Percentiles rank a stretch among this genome's conserved stretches.
Evolutionary conservation across 73 alveolate species (phyloP).

Genomic region (Uronychia setigera): DNA sequence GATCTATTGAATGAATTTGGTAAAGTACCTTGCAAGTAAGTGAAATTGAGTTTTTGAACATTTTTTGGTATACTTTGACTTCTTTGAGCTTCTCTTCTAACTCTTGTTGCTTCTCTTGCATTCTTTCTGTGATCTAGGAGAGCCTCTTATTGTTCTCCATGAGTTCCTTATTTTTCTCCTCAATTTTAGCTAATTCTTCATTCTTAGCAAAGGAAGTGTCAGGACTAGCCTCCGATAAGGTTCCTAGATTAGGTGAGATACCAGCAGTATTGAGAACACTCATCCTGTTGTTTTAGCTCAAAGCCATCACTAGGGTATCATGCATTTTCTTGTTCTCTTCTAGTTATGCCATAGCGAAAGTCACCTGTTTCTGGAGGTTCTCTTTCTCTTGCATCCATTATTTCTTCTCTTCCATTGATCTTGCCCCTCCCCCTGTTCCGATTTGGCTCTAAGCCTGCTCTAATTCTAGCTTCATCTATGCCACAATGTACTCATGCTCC

Average conservation of each 20-base stretch:
- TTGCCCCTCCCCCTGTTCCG: no score
- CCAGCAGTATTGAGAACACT: conserved; percentile 1
- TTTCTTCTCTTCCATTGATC: conserved; percentile 27
- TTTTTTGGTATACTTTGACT: conserved; percentile 23
- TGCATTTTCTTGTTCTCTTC: conserved; percentile 54
- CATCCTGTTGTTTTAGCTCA: conserved; percentile 7
- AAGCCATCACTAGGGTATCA: conserved; percentile 30
- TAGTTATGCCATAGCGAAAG: conserved; percentile 19
- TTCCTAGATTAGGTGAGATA: no score
- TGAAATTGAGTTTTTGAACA: conserved; percentile 30
- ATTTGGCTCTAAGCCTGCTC: not conserved
- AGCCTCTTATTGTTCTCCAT: conserved; percentile 28
- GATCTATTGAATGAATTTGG: conserved; percentile 39
- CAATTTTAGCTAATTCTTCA: not conserved
- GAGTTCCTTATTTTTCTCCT: conserved; percentile 13
- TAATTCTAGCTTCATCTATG: conserved; percentile 5
- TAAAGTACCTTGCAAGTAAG: conserved; percentile 41
- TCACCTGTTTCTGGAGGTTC: conserved; percentile 24
- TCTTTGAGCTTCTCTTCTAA: conserved; percentile 32
- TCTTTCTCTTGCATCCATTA: conserved; percentile 32
- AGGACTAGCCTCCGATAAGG: no score
- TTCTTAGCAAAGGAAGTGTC: not conserved
- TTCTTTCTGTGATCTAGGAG: conserved; percentile 12
- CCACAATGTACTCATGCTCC: conserved; percentile 13
- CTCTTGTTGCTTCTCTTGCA: conserved; percentile 20